Evolutionary conservation across 2,329 filamentous ascomycete genomes (phyloP).

Genomic region (Hypoxylon sp.): DNA sequence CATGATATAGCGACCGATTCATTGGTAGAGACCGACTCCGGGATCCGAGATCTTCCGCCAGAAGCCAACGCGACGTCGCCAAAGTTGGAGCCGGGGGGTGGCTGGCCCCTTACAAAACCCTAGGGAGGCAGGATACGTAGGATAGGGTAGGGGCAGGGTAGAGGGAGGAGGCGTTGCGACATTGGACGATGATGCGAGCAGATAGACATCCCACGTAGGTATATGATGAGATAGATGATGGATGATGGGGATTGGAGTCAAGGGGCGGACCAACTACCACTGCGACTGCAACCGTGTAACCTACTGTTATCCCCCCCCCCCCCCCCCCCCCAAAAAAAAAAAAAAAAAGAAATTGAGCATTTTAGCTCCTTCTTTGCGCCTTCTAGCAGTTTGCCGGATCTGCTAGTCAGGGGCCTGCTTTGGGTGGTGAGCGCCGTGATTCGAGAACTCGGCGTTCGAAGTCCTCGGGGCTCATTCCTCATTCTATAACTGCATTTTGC

Average conservation of each 20-base stretch:
- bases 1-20: constrained; percentile 29
- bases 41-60: constrained; percentile 41
- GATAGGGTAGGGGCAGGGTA: background rate
- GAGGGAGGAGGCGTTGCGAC: constrained; percentile 12
- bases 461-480: constrained; percentile 36
- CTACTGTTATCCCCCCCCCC: background rate
- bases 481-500: constrained; percentile 32
- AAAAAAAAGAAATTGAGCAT: constrained; percentile 12
- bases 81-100: constrained; percentile 5
- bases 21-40: constrained; percentile 39
- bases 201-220: constrained; percentile 33
- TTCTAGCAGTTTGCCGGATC: constrained; percentile 41
- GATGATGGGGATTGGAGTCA: background rate
- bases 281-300: background rate
- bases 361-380: constrained; percentile 40
- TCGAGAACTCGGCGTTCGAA: constrained; percentile 29
- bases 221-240: constrained; percentile 9
- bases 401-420: constrained; percentile 36
- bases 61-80: constrained; percentile 22
- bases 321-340: too few species aligned
- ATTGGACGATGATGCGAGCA: constrained; percentile 19
- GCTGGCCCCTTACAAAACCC: background rate
- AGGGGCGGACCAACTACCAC: background rate
- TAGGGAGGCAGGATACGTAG: background rate
- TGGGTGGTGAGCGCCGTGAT: constrained; percentile 36